These are phyloP conservation scores for Tuber melanosporum DNA, from an alignment of 495 filamentous ascomycete species.

Conservation along the genomic window DNA sequence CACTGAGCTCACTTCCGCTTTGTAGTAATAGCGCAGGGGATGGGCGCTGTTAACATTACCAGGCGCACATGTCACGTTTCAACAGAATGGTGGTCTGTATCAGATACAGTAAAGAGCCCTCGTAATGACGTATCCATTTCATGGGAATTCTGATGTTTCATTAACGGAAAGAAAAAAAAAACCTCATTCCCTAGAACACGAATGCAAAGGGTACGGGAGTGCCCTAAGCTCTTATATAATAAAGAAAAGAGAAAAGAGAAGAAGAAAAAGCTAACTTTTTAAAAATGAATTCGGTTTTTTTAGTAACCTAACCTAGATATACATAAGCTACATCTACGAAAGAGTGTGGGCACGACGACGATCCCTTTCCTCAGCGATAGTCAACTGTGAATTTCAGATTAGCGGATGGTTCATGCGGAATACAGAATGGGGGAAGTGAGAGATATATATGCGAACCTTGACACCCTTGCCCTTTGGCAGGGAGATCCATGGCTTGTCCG, in stretches of 20 bases:
- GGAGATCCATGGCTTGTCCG: slow-evolving; percentile 97
- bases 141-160: not conserved
- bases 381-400: slow-evolving; percentile 52
- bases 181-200: not conserved
- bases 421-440: slow-evolving; percentile 1
- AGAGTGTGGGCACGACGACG: slow-evolving; percentile 63
- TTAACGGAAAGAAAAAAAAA: not conserved
- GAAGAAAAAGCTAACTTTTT: not conserved
- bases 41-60: not conserved
- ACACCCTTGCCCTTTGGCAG: slow-evolving; percentile 99
- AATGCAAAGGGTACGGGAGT: not conserved
- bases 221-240: not conserved
- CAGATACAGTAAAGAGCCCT: not conserved
- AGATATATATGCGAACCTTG: slow-evolving; percentile 55
- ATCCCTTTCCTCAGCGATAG: slow-evolving; percentile 97
- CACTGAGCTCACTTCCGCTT: not conserved
- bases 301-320: not conserved
- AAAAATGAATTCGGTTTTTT: not conserved
- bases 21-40: not conserved
- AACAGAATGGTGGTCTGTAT: not conserved
- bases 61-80: not conserved
- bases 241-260: not conserved
- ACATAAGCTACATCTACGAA: slow-evolving; percentile 10
- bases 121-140: not conserved
- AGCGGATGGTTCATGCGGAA: slow-evolving; percentile 5